Evolutionary conservation across 2,329 filamentous ascomycete species (phyloP), one percentile per base, ranked within the genome.

Genomic region (Fusarium beomiforme): DNA sequence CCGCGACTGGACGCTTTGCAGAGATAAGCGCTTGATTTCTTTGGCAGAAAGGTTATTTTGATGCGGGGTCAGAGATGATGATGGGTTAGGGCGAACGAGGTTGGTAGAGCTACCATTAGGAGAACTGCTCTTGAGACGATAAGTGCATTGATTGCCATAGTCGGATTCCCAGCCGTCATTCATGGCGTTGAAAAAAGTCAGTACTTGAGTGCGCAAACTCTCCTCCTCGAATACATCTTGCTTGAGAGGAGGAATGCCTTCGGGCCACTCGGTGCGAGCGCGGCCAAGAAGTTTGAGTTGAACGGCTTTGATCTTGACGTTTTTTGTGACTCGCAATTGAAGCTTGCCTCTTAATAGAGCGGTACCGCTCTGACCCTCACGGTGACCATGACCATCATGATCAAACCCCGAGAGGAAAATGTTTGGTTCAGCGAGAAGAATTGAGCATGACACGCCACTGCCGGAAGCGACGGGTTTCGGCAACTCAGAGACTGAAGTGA

Each of bases 181-280:
- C 77, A 87, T 84, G 50, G 92, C 92, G 76, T 98, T 97, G 85
- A 98, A 99, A 79, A 98, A 98, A 0, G 92, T 95, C 82, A 94
- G 90, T 21, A 90, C 95, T 77, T 98, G 95, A 42, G 93, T 95
- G 81, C 97, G 91, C 65, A 98, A 86, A 6, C 91, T 93, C 73
- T 96, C 92, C 69, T 93, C 92, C 78, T 98, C 94, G 75, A 90
- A 92, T 57, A 93, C 90, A 42, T 97, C 93, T 2, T 91, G 87
- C 80, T 97, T 97, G 62, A 91, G 87, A 0, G 95, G 94, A 6
- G 96, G 95, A 33, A 98, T 96, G 54, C 94, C 94, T 83, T 98
- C 96, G 19, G 96, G 95, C 96, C 96, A 99, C 78, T 97, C 94
- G 3, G 96, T 98, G 70, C 92, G 89, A 6, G 94, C 93, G 78